Evolutionary conservation across 495 filamentous ascomycete genomes (phyloP).

Genomic region (Choiromyces venosus): DNA sequence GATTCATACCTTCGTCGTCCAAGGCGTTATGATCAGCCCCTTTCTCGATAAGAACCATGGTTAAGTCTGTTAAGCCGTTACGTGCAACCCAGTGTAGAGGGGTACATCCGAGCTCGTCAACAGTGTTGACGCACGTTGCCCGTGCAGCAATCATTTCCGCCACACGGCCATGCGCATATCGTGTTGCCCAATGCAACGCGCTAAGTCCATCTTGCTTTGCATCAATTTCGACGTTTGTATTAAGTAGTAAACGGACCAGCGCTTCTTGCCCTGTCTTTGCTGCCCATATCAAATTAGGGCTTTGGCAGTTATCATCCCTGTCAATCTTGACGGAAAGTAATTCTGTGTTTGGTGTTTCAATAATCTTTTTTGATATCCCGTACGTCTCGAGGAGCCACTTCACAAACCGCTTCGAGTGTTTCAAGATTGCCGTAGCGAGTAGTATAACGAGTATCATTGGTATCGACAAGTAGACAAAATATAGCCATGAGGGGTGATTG

Average conservation of each 20-base stretch:
- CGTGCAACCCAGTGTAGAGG: slow-evolving; percentile 25
- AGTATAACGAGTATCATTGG: slow-evolving; percentile 8
- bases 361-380: neutral
- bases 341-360: neutral
- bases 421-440: neutral
- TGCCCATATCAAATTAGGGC: slow-evolving; percentile 8
- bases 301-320: neutral
- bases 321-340: neutral
- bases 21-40: slow-evolving; percentile 27
- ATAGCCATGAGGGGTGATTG: slow-evolving; percentile 11
- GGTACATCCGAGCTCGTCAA: slow-evolving; percentile 9
- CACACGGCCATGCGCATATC: neutral
- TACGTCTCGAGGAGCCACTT: neutral
- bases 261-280: slow-evolving; percentile 22
- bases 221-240: slow-evolving; percentile 7
- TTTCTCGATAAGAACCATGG: slow-evolving; percentile 25
- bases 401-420: neutral
- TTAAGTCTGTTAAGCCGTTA: slow-evolving; percentile 17
- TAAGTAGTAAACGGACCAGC: slow-evolving; percentile 19
- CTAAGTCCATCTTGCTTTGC: slow-evolving; percentile 15
- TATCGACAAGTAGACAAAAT: slow-evolving; percentile 11
- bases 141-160: neutral
- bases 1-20: slow-evolving; percentile 12
- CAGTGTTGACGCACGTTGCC: neutral
- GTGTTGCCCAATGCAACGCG: slow-evolving; percentile 24